Conservation (phyloP, 352 stramenopile species). For the Phytophthora europaea region DNA sequence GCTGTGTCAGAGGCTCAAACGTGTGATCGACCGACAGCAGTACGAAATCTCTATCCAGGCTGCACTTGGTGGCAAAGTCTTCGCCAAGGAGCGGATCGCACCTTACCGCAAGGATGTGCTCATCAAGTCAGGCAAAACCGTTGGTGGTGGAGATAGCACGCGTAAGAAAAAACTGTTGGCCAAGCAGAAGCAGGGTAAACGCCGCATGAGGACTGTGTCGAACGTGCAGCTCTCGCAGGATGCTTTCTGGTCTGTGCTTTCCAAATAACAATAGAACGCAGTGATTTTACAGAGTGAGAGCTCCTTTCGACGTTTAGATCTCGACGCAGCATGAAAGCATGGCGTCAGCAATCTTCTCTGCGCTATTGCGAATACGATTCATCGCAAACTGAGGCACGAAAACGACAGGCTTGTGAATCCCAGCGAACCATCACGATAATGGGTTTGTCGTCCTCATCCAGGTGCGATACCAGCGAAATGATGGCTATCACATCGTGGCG, state of each 20-base stretch:
- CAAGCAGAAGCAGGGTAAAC: conserved; percentile 99
- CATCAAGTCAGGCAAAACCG: conserved; percentile 96
- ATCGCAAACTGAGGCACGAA: conserved; percentile 13
- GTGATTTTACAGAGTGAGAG: background rate
- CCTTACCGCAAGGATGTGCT: conserved; percentile 98
- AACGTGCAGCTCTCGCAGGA: conserved; percentile 98
- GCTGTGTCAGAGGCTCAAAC: conserved; percentile 96
- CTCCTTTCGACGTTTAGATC: background rate
- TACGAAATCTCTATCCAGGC: conserved; percentile 99
- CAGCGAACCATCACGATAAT: conserved; percentile 34
- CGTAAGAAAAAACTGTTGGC: conserved; percentile 99
- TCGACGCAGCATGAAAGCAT: conserved; percentile 26
- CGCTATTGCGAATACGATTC: conserved; percentile 18
- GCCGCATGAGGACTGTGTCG: conserved; percentile 96
- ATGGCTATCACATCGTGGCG: conserved; percentile 38
- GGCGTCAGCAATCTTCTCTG: conserved; percentile 24
- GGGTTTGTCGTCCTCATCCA: conserved; percentile 7
- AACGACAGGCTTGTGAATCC: conserved; percentile 18
- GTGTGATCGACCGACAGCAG: conserved; percentile 97
- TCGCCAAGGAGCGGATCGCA: conserved; percentile 97
- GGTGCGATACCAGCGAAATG: conserved; percentile 15
- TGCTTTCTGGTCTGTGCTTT: conserved; percentile 98
- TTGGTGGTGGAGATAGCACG: conserved; percentile 97
- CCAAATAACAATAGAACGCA: conserved; percentile 65
- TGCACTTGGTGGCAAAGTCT: conserved; percentile 95